Evolutionary conservation across 2,329 filamentous ascomycete species (phyloP).

Genomic region (Talaromyces sp.): DNA sequence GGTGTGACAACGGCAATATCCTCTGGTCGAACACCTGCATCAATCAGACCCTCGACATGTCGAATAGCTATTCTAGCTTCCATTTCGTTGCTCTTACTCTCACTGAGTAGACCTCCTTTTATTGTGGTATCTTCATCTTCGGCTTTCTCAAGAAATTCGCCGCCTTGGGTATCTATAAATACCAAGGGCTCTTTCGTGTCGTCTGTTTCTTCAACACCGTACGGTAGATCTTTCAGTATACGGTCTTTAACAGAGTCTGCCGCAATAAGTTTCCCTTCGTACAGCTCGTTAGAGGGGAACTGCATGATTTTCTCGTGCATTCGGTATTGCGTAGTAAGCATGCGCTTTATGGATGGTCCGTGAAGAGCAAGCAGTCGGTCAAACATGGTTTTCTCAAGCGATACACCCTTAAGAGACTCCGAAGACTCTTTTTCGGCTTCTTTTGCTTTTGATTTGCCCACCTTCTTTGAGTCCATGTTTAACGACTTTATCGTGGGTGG

Average conservation of each 20-base stretch:
- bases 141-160: slow-evolving; percentile 79
- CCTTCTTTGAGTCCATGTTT: slow-evolving; percentile 28
- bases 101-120: slow-evolving; percentile 56
- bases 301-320: slow-evolving; percentile 97
- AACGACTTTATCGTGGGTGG: slow-evolving; percentile 90
- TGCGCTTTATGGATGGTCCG: slow-evolving; percentile 79
- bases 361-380: slow-evolving; percentile 81
- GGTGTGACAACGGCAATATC: slow-evolving; percentile 94
- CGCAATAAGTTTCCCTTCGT: slow-evolving; percentile 76
- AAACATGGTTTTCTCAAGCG: slow-evolving; percentile 86
- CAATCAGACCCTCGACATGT: slow-evolving; percentile 74
- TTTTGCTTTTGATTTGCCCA: slow-evolving; percentile 40
- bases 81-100: slow-evolving; percentile 89
- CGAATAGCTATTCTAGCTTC: slow-evolving; percentile 76
- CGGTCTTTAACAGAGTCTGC: slow-evolving; percentile 73
- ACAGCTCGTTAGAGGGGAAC: slow-evolving; percentile 86
- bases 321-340: slow-evolving; percentile 95
- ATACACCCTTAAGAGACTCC: slow-evolving; percentile 48
- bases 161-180: slow-evolving; percentile 95
- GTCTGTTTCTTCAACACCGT: slow-evolving; percentile 73
- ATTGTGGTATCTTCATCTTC: slow-evolving; percentile 65
- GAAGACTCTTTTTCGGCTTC: slow-evolving; percentile 31
- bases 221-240: slow-evolving; percentile 72
- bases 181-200: slow-evolving; percentile 84
- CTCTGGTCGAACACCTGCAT: slow-evolving; percentile 72